Percentiles rank a stretch among this genome's conserved stretches.
phyloP scores from a whole-genome alignment of 148 eudicot genomes.

The Simmondsia chinensis region DNA sequence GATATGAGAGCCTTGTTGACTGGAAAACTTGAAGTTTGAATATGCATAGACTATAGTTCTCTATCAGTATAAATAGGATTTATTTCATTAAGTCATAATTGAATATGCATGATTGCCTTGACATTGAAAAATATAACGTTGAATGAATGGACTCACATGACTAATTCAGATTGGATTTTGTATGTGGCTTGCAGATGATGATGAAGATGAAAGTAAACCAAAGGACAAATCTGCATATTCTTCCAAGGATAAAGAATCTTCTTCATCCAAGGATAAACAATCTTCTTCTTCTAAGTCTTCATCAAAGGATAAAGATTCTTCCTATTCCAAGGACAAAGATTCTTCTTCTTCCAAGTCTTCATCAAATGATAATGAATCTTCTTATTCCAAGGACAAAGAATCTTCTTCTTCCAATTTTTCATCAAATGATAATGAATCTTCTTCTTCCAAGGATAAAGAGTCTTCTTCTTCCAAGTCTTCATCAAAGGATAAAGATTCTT shows the following conservation, averaged over 20 bases:
- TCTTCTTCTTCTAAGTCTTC: conserved; percentile 6
- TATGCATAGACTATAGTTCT: no score
- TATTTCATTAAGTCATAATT: no score
- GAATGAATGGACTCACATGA: background rate
- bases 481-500: background rate
- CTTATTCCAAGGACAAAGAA: background rate
- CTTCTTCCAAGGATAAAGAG: background rate
- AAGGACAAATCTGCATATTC: conserved; percentile 7
- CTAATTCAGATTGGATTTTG: background rate
- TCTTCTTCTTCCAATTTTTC: background rate
- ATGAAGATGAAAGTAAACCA: conserved; percentile 24
- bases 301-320: background rate
- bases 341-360: conserved; percentile 10
- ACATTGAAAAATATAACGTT: background rate
- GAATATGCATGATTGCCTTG: no score
- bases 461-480: background rate
- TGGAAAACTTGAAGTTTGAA: no score
- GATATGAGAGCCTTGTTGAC: no score
- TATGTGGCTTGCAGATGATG: conserved; percentile 1
- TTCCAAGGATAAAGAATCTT: background rate
- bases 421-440: background rate
- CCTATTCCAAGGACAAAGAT: background rate
- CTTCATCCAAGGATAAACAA: background rate
- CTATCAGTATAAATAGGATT: no score
- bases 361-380: conserved; percentile 3